Conservation (phyloP, 495 filamentous ascomycete genomes). For the Lasiosphaeria miniovina region DNA sequence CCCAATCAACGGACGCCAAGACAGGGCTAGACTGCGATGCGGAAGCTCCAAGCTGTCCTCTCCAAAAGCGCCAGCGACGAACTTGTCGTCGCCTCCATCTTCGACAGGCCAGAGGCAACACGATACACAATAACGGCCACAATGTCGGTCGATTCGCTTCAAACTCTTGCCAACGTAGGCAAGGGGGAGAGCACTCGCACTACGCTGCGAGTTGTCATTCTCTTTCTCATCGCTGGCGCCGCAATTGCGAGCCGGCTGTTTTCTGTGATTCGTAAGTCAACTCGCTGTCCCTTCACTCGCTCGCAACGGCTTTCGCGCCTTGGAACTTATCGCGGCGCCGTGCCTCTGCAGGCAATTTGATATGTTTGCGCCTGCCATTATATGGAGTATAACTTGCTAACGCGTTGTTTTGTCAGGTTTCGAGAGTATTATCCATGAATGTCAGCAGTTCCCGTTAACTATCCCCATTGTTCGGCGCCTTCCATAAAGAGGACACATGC, state of each 20-base stretch:
- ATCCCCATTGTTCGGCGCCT: slow-evolving; percentile 3
- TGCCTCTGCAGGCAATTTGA: too few species aligned
- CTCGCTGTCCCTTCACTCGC: slow-evolving; percentile 2
- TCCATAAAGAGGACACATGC: slow-evolving; percentile 10
- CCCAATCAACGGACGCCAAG: slow-evolving; percentile 27
- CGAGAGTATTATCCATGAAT: slow-evolving; percentile 99
- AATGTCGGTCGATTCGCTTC: slow-evolving; percentile 37
- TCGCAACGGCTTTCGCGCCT: not conserved
- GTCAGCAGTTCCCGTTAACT: slow-evolving; percentile 50
- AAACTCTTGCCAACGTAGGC: slow-evolving; percentile 41
- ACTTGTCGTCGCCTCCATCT: slow-evolving; percentile 27
- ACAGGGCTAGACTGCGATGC: slow-evolving; percentile 19
- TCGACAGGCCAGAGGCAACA: slow-evolving; percentile 31
- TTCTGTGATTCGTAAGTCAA: slow-evolving; percentile 86
- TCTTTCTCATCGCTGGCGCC: slow-evolving; percentile 85
- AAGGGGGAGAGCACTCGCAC: slow-evolving; percentile 70
- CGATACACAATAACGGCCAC: slow-evolving; percentile 31
- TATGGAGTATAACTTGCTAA: slow-evolving; percentile 30
- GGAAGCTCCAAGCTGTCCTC: slow-evolving; percentile 46
- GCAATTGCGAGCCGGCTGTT: slow-evolving; percentile 94
- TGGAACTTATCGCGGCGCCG: too few species aligned
- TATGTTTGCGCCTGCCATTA: not conserved
- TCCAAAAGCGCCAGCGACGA: slow-evolving; percentile 24
- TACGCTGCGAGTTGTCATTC: slow-evolving; percentile 85
- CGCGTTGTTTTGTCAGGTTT: slow-evolving; percentile 61